These are phyloP conservation scores for Didymella glomerata DNA, from an alignment of 2,329 filamentous ascomycete genomes.

Conservation along the genomic window DNA sequence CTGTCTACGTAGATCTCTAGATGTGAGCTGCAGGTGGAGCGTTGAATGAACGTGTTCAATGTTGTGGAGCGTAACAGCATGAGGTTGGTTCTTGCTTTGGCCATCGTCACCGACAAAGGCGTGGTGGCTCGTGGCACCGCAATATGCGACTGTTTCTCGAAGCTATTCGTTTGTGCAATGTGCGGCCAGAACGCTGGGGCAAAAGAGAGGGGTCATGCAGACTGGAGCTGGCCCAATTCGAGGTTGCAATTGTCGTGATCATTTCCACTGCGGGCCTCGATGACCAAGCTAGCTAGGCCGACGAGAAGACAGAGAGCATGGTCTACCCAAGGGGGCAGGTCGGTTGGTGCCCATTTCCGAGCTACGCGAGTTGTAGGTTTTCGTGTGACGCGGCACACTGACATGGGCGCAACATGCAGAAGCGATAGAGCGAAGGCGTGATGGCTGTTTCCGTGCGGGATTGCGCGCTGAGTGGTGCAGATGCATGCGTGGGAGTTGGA, in stretches of 20 bases:
- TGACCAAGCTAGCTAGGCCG: constrained; percentile 35
- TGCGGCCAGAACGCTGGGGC: constrained; percentile 32
- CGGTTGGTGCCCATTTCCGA: constrained; percentile 36
- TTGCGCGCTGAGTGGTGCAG: constrained; percentile 42
- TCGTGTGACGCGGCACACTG: constrained; percentile 41
- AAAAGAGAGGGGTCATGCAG: constrained; percentile 27
- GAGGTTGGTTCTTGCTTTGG: constrained; percentile 32
- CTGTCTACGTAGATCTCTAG: constrained; percentile 46
- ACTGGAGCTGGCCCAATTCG: constrained; percentile 36
- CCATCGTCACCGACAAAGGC: constrained; percentile 29
- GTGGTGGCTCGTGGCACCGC: constrained; percentile 35
- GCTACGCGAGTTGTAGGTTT: constrained; percentile 31
- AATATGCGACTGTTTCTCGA: constrained; percentile 30
- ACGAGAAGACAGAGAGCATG: constrained; percentile 36
- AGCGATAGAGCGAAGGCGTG: constrained; percentile 40
- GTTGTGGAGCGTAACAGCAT: constrained; percentile 29
- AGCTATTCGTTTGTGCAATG: constrained; percentile 36
- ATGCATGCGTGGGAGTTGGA: constrained; percentile 38
- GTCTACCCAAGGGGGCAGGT: constrained; percentile 46
- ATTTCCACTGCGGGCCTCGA: constrained; percentile 44
- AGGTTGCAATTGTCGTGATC: constrained; percentile 38
- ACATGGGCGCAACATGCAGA: constrained; percentile 44
- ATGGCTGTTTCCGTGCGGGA: constrained; percentile 37
- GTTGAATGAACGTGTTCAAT: constrained; percentile 22
- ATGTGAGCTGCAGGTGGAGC: constrained; percentile 39